A percentile compares a stretch with the other conserved stretches of the same genome.
Evolutionary conservation across 352 stramenopile species (phyloP).

Genomic region (Phytophthora uliginosa): DNA sequence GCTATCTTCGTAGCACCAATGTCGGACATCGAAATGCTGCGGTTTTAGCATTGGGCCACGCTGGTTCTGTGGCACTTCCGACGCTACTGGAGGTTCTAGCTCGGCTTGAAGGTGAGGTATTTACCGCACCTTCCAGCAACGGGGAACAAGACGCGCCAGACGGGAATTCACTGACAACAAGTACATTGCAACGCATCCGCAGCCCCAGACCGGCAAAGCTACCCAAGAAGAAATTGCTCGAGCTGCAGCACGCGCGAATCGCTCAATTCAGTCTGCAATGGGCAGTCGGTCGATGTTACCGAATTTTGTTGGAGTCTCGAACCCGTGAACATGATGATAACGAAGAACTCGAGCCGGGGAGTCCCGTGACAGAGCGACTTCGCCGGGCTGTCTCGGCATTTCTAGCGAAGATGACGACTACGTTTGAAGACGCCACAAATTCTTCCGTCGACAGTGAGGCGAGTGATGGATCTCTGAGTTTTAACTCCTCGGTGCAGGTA

Average conservation of each 20-base stretch:
- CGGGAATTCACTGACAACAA: constrained; percentile 6
- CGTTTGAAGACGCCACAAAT: constrained; percentile 24
- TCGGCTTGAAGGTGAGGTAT: constrained; percentile 68
- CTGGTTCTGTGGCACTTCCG: constrained; percentile 37
- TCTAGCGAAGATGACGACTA: constrained; percentile 37
- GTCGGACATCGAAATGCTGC: constrained; percentile 64
- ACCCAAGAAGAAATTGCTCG: constrained; percentile 25
- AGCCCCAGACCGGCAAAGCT: constrained; percentile 25
- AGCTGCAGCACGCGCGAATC: constrained; percentile 29
- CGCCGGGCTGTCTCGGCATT: constrained; percentile 27
- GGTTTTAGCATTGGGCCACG: constrained; percentile 63
- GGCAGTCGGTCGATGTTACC: constrained; percentile 66
- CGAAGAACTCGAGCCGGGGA: constrained; percentile 19
- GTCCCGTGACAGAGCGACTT: constrained; percentile 22
- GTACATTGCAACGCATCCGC: constrained; percentile 8
- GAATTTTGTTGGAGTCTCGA: constrained; percentile 54
- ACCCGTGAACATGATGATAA: constrained; percentile 5
- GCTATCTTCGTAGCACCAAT: constrained; percentile 70
- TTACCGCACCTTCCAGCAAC: constrained; percentile 23
- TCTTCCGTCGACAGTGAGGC: constrained; percentile 10
- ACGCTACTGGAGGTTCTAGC: constrained; percentile 63
- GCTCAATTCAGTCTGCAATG: constrained; percentile 60
- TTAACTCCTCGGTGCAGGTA: constrained; percentile 9
- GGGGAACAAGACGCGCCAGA: constrained; percentile 23
- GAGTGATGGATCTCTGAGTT: constrained; percentile 16